Conservation (phyloP, 228 moss, liverwort and hornwort species). For the Sphagnum magellanicum region DNA sequence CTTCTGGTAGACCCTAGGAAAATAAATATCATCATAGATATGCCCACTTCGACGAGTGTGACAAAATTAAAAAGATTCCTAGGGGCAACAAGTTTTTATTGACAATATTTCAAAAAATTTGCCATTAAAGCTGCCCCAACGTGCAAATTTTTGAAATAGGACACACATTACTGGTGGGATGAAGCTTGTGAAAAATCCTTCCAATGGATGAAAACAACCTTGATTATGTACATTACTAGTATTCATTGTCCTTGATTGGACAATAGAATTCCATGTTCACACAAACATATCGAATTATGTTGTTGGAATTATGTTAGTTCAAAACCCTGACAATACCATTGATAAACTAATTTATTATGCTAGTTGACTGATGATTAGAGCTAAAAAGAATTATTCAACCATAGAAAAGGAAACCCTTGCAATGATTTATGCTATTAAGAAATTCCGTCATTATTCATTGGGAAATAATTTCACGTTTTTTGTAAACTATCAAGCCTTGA, state of each 20-base stretch:
- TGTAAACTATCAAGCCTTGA: not conserved
- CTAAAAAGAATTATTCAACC: not conserved
- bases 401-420: not conserved
- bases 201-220: not conserved
- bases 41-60: not conserved
- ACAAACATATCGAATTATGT: not conserved
- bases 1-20: not conserved
- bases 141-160: not conserved
- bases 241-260: not conserved
- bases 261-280: not conserved
- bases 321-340: not conserved
- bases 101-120: not conserved
- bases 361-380: not conserved
- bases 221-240: not conserved
- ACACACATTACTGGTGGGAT: not conserved
- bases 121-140: not conserved
- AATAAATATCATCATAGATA: not conserved
- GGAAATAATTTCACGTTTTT: slow-evolving; percentile 1
- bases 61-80: not conserved
- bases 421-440: slow-evolving; percentile 5
- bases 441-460: slow-evolving; percentile 7
- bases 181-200: not conserved
- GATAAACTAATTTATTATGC: not conserved
- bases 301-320: not conserved
- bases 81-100: not conserved